A percentile compares a stretch with the other conserved stretches of the same genome.
Evolutionary conservation across 192 early-diverging fungal genomes (phyloP).

Genomic region (Oehlia diaphana): DNA sequence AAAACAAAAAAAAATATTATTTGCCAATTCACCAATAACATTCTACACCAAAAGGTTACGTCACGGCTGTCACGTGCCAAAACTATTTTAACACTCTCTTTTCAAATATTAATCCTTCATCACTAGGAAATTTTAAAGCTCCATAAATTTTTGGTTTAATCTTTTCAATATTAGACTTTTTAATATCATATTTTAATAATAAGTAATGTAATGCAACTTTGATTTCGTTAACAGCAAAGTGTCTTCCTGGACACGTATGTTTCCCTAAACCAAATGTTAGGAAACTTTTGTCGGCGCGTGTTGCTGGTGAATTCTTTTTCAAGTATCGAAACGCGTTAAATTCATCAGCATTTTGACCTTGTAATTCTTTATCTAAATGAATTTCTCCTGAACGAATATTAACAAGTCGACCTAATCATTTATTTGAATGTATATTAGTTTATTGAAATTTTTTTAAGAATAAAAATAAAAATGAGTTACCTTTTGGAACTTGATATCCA

Average conservation of each 20-base stretch:
- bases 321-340: neutral
- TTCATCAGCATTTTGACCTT: neutral
- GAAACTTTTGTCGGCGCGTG: neutral
- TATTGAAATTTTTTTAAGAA: no score
- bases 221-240: neutral
- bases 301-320: neutral
- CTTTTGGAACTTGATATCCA: constrained; percentile 27
- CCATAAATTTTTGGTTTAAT: neutral
- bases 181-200: constrained; percentile 11
- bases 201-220: neutral
- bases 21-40: no score
- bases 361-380: neutral
- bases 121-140: neutral
- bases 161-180: neutral
- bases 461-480: neutral
- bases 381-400: neutral
- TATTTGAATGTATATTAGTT: neutral
- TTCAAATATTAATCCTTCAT: neutral
- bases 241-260: constrained; percentile 2
- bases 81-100: neutral
- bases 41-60: no score
- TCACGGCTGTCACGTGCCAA: no score
- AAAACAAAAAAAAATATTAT: no score
- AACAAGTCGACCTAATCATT: neutral
- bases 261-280: neutral